Conservation (phyloP, 2,329 filamentous ascomycete genomes). For the Ophiostoma sp. region DNA sequence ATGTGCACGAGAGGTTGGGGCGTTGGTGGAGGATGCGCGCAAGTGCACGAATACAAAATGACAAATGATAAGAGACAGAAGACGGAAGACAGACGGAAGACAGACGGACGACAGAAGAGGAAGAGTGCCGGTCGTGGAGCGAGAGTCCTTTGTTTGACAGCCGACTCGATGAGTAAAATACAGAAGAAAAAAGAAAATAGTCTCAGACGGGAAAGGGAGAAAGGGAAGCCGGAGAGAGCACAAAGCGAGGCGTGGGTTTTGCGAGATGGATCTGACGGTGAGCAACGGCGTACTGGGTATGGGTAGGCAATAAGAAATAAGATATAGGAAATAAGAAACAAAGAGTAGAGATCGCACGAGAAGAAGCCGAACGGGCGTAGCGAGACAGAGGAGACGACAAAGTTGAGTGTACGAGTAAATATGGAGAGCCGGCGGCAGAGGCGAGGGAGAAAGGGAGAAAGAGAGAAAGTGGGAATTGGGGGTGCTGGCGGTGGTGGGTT, state of each 20-base stretch:
- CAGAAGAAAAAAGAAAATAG: neutral
- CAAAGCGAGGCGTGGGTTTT: neutral
- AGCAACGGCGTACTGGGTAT: neutral
- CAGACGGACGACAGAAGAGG: neutral
- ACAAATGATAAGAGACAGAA: too few relatives aligned
- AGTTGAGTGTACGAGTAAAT: too few relatives aligned
- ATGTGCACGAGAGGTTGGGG: too few relatives aligned
- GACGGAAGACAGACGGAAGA: too few relatives aligned
- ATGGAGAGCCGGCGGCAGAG: neutral
- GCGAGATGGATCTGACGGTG: neutral
- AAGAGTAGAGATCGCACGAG: neutral
- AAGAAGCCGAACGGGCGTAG: too few relatives aligned
- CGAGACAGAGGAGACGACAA: too few relatives aligned
- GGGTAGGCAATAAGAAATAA: too few relatives aligned
- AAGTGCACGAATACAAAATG: too few relatives aligned
- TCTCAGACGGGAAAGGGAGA: neutral
- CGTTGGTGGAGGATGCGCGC: too few relatives aligned
- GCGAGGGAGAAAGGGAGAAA: neutral
- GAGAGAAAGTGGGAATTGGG: neutral
- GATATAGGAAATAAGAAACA: neutral
- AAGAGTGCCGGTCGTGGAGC: neutral
- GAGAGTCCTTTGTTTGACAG: too few relatives aligned
- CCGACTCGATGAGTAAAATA: too few relatives aligned
- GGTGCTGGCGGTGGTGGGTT: neutral
- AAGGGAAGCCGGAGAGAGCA: neutral